Base-by-base conservation (phyloP, 129 eudicot genomes). In the Silybum marianum region DNA sequence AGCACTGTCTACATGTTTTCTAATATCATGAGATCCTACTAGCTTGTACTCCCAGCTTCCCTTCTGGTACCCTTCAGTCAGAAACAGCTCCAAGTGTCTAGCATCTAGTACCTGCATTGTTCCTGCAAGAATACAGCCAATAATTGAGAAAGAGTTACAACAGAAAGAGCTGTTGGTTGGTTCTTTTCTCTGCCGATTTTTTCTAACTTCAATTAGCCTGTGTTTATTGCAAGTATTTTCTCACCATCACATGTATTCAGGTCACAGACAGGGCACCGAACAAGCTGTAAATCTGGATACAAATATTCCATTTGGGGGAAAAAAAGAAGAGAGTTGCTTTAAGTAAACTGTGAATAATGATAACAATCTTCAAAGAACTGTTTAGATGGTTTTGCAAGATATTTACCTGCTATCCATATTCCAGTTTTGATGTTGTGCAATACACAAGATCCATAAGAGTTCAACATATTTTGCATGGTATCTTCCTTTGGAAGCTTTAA, bases 381-480 rank as follows among this genome's bases (percentile, higher is more conserved):
- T 36, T 36, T 4, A 48, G 62, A 46, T 72, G 23, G 68, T 79
- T 24, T 46, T 67, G 39, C 73, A 73, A 46, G 80, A 63, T 83
- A 70, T n/a, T 93, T 93, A 95, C 99, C 99, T 77, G 99, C 97
- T 75, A 95, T 88, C 99, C 99, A 95, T 81, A 95, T 91, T 73
- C 99, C 99, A 76, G 87, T 83, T 78, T 91, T 95, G 78, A 93
- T 81, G 85, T 95, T 90, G 63, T 83, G 84, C 65, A 95, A 48
- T 65, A 88, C 46, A 78, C 93, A 93, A 72, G 87, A 85, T 79
- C 92, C 97, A 21, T 77, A 39, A 46, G 75, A 23, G 81, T 87
- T 67, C 92, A 90, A 73, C 95, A 88, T 86, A 30, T 89, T 74
- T 79, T 93, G 88, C 76, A 58, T 28, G 13, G 83, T 85, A 65